Evolutionary conservation across 768 basidiomycete species (phyloP), one percentile per base, ranked within the genome.

Genomic region (Amanita phalloides): DNA sequence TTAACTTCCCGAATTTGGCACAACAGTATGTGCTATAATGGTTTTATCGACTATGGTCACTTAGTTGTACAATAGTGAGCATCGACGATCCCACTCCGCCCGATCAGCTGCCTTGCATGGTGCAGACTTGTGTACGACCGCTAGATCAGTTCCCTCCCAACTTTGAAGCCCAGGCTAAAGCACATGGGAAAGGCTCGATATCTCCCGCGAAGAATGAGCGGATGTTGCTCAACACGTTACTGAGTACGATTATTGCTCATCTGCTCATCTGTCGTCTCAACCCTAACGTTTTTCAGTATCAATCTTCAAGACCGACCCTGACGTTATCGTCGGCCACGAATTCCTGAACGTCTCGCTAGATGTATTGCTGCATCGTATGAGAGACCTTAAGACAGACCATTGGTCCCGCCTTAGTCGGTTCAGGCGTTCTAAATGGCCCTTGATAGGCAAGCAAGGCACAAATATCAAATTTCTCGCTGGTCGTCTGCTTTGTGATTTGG

Each of bases 391-490:
- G 62, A 81, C 80, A 6, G 90, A 95, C 48, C 87, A 96, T 63
- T 98, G 91, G 89, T 95, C 93, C 3, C 81, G 93, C 37, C 76
- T 99, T 36, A 90, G 94, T 21, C 80, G 96, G 9, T 90, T 98
- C 69, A 77, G 91, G 51, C 75, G 93, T 26, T 75, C 82, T 11
- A 86, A 77, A 58, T 91, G 86, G 87, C 90, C 91, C 0, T 73
- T 69, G 17, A 84, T 91, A 38, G 85, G 89, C 9, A 83, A 77
- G 54, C 84, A 90, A 57, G 91, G 91, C 0, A 79, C 84, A 11
- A 97, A 97, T 60, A 67, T 92, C 45, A 81, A 76, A 57, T 86
- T 97, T 58, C 60, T 96, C 42, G 81, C 81, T 48, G 96, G 96
- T 3, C 76, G 96, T 25, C 63, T 99, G 59, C 69, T 97, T 4